These are phyloP conservation scores for Candida maltosa DNA, from an alignment of 805 yeast species.

Conservation along the genomic window DNA sequence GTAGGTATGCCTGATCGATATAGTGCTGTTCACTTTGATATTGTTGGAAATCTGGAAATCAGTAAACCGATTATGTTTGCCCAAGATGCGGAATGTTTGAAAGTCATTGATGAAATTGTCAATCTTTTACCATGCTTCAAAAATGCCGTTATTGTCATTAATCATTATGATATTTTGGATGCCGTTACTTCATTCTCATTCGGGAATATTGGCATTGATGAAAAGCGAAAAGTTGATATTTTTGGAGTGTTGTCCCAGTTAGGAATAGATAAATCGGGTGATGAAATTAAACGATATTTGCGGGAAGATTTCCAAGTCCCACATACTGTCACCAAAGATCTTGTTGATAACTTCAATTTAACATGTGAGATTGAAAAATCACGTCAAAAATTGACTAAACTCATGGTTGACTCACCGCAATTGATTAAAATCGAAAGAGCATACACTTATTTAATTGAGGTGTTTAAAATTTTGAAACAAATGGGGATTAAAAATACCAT, in stretches of 20 bases:
- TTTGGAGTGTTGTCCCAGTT: constrained; percentile 71
- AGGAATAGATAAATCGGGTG: constrained; percentile 64
- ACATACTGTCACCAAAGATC: constrained; percentile 76
- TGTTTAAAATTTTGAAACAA: constrained; percentile 49
- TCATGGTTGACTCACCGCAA: constrained; percentile 73
- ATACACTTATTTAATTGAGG: constrained; percentile 57
- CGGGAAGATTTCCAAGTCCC: constrained; percentile 67
- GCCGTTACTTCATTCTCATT: constrained; percentile 63
- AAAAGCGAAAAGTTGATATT: constrained; percentile 56
- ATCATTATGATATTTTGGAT: constrained; percentile 78
- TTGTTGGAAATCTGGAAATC: constrained; percentile 48
- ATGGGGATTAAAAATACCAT: constrained; percentile 60
- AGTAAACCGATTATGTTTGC: constrained; percentile 47
- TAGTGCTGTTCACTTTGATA: constrained; percentile 85
- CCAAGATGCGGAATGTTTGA: constrained; percentile 86
- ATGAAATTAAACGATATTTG: constrained; percentile 46
- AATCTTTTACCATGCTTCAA: constrained; percentile 63
- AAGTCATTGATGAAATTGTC: constrained; percentile 74
- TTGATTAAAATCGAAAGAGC: constrained; percentile 60
- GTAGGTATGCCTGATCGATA: constrained; percentile 69
- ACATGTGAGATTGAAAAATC: constrained; percentile 66
- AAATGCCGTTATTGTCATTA: constrained; percentile 55
- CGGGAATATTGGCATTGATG: constrained; percentile 65
- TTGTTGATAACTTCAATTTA: constrained; percentile 73
- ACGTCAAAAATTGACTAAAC: constrained; percentile 55